phyloP scores from a whole-genome alignment of 148 eudicot species.

The Cornus controversa region DNA sequence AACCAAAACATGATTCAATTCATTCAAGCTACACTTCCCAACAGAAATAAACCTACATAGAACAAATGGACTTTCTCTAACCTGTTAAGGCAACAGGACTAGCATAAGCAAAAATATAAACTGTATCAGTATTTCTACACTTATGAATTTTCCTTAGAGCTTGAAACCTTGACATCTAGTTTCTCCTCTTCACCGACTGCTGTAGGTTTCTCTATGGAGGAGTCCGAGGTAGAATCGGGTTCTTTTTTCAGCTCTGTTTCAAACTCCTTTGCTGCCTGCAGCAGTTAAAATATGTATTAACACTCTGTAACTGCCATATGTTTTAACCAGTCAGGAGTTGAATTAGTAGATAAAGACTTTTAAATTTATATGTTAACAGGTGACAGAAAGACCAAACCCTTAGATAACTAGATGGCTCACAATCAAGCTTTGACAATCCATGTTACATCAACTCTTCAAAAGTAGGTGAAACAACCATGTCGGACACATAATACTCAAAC shows the following conservation, averaged over 20 bases:
- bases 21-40: too few relatives aligned
- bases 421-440: background rate
- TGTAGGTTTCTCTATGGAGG: slow-evolving; percentile 32
- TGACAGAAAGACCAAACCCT: too few relatives aligned
- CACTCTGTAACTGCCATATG: too few relatives aligned
- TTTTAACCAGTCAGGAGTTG: background rate
- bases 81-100: background rate
- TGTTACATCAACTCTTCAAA: too few relatives aligned
- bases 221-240: slow-evolving; percentile 30
- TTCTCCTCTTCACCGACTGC: slow-evolving; percentile 40
- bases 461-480: too few relatives aligned
- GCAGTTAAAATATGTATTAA: background rate
- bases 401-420: background rate
- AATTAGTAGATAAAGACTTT: too few relatives aligned
- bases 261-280: slow-evolving; percentile 86
- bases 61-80: background rate
- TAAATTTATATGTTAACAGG: too few relatives aligned
- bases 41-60: background rate
- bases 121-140: slow-evolving; percentile 9
- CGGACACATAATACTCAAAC: too few relatives aligned
- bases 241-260: slow-evolving; percentile 75
- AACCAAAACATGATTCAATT: background rate
- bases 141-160: slow-evolving; percentile 46
- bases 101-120: background rate
- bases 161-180: slow-evolving; percentile 37